These are phyloP conservation scores for Pseudoturritis turrita DNA, from an alignment of 345 rosid species.

Conservation along the genomic window DNA sequence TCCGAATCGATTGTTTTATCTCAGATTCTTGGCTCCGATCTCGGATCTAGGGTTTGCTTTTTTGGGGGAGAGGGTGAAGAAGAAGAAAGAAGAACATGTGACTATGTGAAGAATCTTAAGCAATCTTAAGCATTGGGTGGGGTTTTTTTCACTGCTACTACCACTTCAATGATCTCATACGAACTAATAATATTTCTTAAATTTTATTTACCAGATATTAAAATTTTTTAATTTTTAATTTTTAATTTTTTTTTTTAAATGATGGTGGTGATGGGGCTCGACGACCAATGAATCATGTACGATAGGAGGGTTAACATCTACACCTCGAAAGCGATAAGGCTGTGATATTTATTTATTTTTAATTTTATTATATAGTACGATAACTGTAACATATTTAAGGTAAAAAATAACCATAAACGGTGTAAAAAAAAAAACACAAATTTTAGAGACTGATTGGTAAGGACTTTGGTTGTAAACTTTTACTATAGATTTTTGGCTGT, in stretches of 20 bases:
- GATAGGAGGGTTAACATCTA: slow-evolving; percentile 16
- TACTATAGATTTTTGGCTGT: no score
- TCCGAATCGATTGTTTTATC: background rate
- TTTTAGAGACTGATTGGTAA: no score
- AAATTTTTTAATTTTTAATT: no score
- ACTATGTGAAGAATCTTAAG: slow-evolving; percentile 41
- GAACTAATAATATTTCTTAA: background rate
- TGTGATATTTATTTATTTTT: background rate
- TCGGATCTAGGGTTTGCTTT: slow-evolving; percentile 12
- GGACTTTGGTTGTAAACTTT: no score
- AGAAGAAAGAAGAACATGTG: slow-evolving; percentile 28
- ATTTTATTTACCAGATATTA: background rate
- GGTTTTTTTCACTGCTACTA: slow-evolving; percentile 41
- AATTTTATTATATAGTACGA: background rate
- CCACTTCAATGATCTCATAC: slow-evolving; percentile 39
- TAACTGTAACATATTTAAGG: background rate
- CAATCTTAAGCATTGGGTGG: slow-evolving; percentile 39
- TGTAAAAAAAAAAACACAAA: background rate
- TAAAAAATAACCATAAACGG: background rate
- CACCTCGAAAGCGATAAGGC: slow-evolving; percentile 44
- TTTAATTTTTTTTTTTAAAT: no score
- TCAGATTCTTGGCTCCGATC: background rate
- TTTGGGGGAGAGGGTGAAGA: background rate
- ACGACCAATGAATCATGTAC: slow-evolving; percentile 36
- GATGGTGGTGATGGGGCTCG: slow-evolving; percentile 53